A percentile compares a stretch with the other conserved stretches of the same genome.
Conservation (phyloP, 169 alveolate species). For the Perkinsus marinus region DNA sequence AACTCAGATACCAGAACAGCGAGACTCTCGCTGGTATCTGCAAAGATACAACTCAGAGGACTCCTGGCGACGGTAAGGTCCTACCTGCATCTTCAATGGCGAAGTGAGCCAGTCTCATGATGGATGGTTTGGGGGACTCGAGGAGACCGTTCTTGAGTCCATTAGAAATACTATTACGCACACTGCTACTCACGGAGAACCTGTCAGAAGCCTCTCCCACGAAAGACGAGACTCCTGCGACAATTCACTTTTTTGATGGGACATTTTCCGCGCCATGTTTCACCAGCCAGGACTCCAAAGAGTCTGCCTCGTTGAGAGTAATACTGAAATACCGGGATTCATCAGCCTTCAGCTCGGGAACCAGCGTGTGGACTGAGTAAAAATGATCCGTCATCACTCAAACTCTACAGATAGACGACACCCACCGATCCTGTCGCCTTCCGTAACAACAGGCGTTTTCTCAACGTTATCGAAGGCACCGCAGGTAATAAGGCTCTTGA, state of each 20-base stretch:
- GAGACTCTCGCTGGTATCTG: not conserved
- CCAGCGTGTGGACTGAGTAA: not conserved
- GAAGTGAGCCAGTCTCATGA: not conserved
- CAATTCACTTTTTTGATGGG: not conserved
- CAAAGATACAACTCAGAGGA: not conserved
- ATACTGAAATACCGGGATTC: not conserved
- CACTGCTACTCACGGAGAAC: not conserved
- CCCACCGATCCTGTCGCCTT: not conserved
- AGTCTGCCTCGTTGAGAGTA: not conserved
- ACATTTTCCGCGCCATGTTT: not conserved
- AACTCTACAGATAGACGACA: not conserved
- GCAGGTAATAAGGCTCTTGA: not conserved
- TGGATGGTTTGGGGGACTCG: not conserved
- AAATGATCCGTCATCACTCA: not conserved
- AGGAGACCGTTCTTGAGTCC: not conserved
- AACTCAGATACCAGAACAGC: not conserved
- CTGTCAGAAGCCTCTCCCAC: not conserved
- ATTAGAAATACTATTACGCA: not conserved
- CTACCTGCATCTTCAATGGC: not conserved
- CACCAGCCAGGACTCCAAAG: not conserved
- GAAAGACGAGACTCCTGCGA: not conserved
- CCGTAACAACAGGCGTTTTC: not conserved
- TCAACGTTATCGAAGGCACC: not conserved
- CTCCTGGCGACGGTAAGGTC: not conserved
- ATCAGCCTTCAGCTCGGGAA: not conserved